Conservation (phyloP, 345 rosid genomes). For the Streptanthus diversifolius region DNA sequence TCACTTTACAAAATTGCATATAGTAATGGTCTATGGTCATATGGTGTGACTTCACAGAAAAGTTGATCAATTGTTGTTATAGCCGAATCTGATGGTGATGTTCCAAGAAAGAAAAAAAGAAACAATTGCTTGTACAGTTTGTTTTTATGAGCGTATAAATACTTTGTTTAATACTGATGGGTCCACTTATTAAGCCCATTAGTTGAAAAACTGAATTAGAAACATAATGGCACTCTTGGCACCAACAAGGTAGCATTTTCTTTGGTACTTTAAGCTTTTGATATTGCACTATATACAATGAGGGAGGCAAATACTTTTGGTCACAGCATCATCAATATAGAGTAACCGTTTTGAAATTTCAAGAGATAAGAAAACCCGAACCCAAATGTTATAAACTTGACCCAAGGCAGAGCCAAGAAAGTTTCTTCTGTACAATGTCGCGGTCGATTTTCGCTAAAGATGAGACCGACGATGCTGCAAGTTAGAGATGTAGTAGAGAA, state of each 20-base stretch:
- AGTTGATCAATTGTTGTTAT: neutral
- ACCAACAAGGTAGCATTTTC: neutral
- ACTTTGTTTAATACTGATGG: neutral
- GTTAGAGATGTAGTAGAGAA: constrained; percentile 50
- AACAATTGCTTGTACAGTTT: neutral
- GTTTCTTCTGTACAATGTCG: constrained; percentile 30
- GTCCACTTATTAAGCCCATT: neutral
- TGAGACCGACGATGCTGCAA: constrained; percentile 53
- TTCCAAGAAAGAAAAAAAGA: neutral
- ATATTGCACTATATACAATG: constrained; percentile 22
- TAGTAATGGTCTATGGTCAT: neutral
- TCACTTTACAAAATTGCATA: too few relatives aligned
- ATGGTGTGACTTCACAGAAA: neutral
- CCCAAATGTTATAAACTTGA: constrained; percentile 15
- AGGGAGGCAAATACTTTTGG: constrained; percentile 23
- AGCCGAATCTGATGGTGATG: neutral
- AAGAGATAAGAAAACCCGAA: neutral
- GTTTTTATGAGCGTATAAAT: neutral
- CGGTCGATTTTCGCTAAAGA: constrained; percentile 29
- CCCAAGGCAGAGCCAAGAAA: constrained; percentile 1
- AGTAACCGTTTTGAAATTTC: constrained; percentile 8
- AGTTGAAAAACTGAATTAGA: neutral
- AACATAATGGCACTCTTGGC: neutral
- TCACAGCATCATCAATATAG: constrained; percentile 18
- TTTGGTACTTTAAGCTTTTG: neutral